These are phyloP conservation scores for Hydnomerulius pinastri DNA, from an alignment of 768 basidiomycete species.

Conservation along the genomic window DNA sequence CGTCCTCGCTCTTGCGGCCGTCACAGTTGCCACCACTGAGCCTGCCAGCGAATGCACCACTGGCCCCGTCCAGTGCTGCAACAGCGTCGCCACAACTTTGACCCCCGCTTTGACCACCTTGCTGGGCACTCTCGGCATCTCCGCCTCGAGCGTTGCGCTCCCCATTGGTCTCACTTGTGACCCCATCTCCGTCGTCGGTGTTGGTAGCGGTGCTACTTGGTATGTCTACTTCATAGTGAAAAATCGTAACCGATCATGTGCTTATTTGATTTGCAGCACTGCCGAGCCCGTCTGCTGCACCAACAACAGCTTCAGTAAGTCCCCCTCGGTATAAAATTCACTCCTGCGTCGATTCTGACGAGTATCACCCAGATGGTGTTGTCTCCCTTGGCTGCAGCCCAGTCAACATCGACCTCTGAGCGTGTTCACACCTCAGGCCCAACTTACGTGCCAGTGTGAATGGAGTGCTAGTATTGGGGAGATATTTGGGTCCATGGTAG, in stretches of 20 bases:
- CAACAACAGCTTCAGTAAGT: conserved; percentile 4
- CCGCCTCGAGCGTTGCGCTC: too few species aligned
- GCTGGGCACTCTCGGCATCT: background rate
- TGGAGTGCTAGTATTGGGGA: too few species aligned
- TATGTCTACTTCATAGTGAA: background rate
- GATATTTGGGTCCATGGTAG: too few species aligned
- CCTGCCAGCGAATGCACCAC: background rate
- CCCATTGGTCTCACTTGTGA: background rate
- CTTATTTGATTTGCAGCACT: background rate
- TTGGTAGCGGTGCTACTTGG: background rate
- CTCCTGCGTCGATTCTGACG: background rate
- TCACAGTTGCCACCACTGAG: background rate
- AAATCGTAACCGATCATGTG: too few species aligned
- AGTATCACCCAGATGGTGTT: background rate
- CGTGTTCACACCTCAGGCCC: too few species aligned
- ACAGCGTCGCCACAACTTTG: background rate
- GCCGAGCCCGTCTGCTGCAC: background rate
- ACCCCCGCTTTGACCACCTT: background rate
- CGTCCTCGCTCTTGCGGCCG: conserved; percentile 6
- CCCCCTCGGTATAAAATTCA: too few species aligned
- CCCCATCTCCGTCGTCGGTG: background rate
- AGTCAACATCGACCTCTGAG: too few species aligned
- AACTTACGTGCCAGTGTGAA: too few species aligned
- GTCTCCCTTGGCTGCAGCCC: conserved; percentile 1
- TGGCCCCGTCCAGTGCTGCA: background rate